Percentiles rank a stretch among this genome's conserved stretches.
phyloP scores from a whole-genome alignment of 2,329 filamentous ascomycete genomes.

The Trichoderma guizhouense region DNA sequence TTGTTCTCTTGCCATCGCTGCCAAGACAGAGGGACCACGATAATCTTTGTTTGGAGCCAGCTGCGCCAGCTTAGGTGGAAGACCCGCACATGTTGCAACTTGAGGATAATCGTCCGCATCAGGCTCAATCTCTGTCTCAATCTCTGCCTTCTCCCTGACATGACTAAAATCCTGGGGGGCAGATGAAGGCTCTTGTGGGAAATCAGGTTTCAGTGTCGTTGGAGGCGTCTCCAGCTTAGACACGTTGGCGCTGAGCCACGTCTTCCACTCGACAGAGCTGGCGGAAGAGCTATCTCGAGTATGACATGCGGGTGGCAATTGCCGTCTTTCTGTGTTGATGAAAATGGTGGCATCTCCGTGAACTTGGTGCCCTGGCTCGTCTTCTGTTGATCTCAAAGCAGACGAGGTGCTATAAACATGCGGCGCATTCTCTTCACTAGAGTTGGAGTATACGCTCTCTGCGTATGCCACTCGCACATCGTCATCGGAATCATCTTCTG shows the following conservation, averaged over 20 bases:
- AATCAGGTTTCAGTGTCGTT: conserved; percentile 18
- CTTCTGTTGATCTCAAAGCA: neutral
- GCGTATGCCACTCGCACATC: conserved; percentile 38
- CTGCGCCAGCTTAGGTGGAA: conserved; percentile 4
- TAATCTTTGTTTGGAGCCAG: neutral
- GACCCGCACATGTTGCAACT: neutral
- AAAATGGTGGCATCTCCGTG: conserved; percentile 19
- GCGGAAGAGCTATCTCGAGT: conserved; percentile 39
- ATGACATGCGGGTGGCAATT: conserved; percentile 21
- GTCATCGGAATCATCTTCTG: conserved; percentile 37
- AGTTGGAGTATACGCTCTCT: conserved; percentile 49
- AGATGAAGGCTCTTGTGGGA: neutral
- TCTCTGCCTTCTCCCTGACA: conserved; percentile 49
- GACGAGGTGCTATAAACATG: neutral
- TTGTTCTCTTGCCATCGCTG: neutral
- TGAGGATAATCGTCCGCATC: conserved; percentile 18
- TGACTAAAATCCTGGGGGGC: conserved; percentile 35
- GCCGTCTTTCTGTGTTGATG: conserved; percentile 17
- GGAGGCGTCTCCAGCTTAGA: conserved; percentile 41
- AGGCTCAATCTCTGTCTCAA: conserved; percentile 49
- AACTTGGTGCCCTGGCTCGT: neutral
- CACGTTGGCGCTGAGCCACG: conserved; percentile 51
- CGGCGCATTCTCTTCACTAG: conserved; percentile 25
- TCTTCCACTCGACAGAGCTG: conserved; percentile 55
- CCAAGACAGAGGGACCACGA: neutral